Conservation (phyloP, 805 yeast species). For the Sugiyamaella floridensis region DNA sequence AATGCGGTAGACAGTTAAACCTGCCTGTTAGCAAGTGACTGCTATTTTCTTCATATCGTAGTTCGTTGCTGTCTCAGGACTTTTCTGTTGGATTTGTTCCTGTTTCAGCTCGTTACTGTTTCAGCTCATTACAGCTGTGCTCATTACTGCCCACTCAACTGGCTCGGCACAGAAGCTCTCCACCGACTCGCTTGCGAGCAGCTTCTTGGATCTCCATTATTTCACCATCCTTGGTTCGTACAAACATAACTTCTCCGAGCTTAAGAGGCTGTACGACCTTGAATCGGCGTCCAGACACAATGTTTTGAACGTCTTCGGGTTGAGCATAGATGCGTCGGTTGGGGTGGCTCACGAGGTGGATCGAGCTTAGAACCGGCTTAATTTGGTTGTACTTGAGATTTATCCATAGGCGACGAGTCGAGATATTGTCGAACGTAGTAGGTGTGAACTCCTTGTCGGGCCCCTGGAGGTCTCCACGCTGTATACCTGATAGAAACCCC, state of each 20-base stretch:
- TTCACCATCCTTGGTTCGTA: conserved; percentile 44
- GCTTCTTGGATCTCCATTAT: conserved; percentile 83
- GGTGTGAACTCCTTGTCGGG: conserved; percentile 62
- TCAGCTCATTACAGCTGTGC: not conserved
- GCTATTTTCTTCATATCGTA: too few species aligned
- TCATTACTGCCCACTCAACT: conserved; percentile 7
- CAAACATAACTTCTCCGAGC: conserved; percentile 83
- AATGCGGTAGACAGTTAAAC: not conserved
- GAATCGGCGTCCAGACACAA: conserved; percentile 70
- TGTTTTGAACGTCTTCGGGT: conserved; percentile 55
- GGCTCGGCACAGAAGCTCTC: conserved; percentile 74
- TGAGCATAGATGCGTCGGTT: conserved; percentile 64
- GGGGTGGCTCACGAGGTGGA: conserved; percentile 77
- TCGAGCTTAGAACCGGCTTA: conserved; percentile 64
- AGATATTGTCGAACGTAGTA: conserved; percentile 76
- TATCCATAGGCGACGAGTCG: conserved; percentile 85
- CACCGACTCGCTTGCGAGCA: conserved; percentile 59
- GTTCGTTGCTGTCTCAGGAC: too few species aligned
- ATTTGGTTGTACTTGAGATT: conserved; percentile 82
- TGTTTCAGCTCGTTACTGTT: too few species aligned
- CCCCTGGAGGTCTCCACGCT: conserved; percentile 75
- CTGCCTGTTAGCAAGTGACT: too few species aligned
- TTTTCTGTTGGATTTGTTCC: too few species aligned
- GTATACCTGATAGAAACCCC: conserved; percentile 80
- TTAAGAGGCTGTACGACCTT: conserved; percentile 73